Evolutionary conservation across 495 filamentous ascomycete species (phyloP), one percentile per base, ranked within the genome.

Genomic region (Neurospora sp.): DNA sequence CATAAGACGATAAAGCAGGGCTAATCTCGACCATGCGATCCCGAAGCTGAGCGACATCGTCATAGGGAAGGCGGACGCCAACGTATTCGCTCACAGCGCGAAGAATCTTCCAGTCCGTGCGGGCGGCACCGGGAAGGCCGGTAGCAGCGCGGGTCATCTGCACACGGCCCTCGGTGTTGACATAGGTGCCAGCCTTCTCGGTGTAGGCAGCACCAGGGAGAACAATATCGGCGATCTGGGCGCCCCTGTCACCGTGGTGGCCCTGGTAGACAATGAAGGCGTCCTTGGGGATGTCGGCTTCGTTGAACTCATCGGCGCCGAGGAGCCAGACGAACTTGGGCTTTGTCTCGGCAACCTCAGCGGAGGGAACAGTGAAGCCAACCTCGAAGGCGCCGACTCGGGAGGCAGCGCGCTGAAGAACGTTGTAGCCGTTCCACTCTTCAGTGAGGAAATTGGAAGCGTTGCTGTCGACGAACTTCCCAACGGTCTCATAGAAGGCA

Each of bases 31-130:
- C 92, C 94, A 98, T 97, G 71, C 96, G 91, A 75, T 97, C 93
- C 45, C 96, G 87, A 31, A 99, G 85, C 70, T 87, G 85, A 75
- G 94, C 91, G 37, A 99, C 88, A 75, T 97, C 93, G 80, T 98
- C 96, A 76, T 98, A 99, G 35, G 94, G 93, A 68, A 99, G 87
- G 61, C 93, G 90, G 4, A 82, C 88, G 68, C 93, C 93, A n/a
- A 99, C 87, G 83, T 94, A 97, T 82, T 98, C 96, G 80, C 90
- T 93, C 72, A 86, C 86, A 3, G 96, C 96, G 71, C 96, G 93
- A 75, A 99, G 89, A 76, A 99, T 98, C 86, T 98, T 98, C 96
- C 96, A 99, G 81, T 99, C 96, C 74, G 96, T 94, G 75, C 96
- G 88, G 69, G 94, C 89, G 71, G 94, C 96, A 71, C 96, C 96